Evolutionary conservation across 2,329 filamentous ascomycete genomes (phyloP).

Genomic region (Ophiocordyceps australis): DNA sequence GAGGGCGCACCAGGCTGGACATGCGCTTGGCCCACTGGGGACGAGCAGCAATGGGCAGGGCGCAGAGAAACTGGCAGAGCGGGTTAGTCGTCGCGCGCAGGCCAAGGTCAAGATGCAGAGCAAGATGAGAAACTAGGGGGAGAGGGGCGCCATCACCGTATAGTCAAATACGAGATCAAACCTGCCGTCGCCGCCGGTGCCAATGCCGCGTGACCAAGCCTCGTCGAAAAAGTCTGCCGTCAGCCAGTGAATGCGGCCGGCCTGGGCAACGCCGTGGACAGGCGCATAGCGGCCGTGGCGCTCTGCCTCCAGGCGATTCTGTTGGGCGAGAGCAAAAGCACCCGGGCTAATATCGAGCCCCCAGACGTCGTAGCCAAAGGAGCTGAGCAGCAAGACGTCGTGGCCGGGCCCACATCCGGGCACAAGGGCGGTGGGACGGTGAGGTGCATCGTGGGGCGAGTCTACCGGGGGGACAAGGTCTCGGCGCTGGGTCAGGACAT

Average conservation of each 20-base stretch:
- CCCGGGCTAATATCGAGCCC: slow-evolving; percentile 49
- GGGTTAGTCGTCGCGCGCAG: no score
- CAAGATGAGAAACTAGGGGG: background rate
- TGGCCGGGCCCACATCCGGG: slow-evolving; percentile 72
- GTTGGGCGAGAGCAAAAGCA: slow-evolving; percentile 25
- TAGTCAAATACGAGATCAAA: slow-evolving; percentile 54
- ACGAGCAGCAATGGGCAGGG: slow-evolving; percentile 33
- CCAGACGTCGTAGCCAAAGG: slow-evolving; percentile 59
- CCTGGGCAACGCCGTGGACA: slow-evolving; percentile 16
- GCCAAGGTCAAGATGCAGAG: background rate
- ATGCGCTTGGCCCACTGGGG: slow-evolving; percentile 35
- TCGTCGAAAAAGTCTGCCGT: slow-evolving; percentile 49
- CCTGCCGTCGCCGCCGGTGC: slow-evolving; percentile 18
- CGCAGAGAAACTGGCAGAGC: slow-evolving; percentile 37
- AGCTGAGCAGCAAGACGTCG: slow-evolving; percentile 58
- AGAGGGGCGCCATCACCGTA: slow-evolving; percentile 24
- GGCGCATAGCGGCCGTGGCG: slow-evolving; percentile 23
- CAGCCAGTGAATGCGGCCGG: slow-evolving; percentile 37
- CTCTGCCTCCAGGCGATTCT: no score
- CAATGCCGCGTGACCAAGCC: slow-evolving; percentile 28
- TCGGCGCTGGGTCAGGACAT: slow-evolving; percentile 25
- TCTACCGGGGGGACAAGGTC: slow-evolving; percentile 21
- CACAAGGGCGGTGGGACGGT: slow-evolving; percentile 38
- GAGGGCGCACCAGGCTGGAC: slow-evolving; percentile 25
- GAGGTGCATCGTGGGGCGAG: slow-evolving; percentile 7